Conservation (phyloP, 768 basidiomycete species). For the Termitomyces sp. region DNA sequence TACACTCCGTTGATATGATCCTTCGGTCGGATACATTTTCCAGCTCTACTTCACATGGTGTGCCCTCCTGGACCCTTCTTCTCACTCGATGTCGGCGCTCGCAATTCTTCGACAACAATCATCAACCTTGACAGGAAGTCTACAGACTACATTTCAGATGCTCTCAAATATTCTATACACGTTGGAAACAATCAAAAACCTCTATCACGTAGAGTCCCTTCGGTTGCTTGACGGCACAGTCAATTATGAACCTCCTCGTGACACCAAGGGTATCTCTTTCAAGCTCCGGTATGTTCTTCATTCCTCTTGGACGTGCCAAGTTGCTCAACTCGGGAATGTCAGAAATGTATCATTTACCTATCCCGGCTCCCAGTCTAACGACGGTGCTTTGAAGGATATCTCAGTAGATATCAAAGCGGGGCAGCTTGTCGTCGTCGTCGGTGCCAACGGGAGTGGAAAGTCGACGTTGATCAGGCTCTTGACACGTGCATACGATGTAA, state of each 20-base stretch:
- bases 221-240: constrained; percentile 25
- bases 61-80: constrained; percentile 28
- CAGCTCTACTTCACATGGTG: constrained; percentile 36
- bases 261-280: constrained; percentile 26
- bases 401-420: constrained; percentile 44
- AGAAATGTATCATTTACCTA: constrained; percentile 56
- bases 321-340: not conserved
- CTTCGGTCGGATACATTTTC: not conserved
- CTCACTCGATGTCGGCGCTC: constrained; percentile 36
- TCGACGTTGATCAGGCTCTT: constrained; percentile 51
- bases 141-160: constrained; percentile 19
- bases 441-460: constrained; percentile 55
- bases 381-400: constrained; percentile 35
- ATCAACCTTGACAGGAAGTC: constrained; percentile 21
- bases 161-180: constrained; percentile 21
- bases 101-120: constrained; percentile 41
- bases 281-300: constrained; percentile 24
- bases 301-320: not conserved
- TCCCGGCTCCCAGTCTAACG: constrained; percentile 35
- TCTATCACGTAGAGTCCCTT: constrained; percentile 27
- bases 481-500: constrained; percentile 46
- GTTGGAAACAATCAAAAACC: constrained; percentile 25
- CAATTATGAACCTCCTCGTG: constrained; percentile 21
- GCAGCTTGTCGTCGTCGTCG: constrained; percentile 54
- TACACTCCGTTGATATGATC: too few relatives aligned